These are phyloP conservation scores for Erucastrum elatum DNA, from an alignment of 345 rosid genomes.

Conservation along the genomic window DNA sequence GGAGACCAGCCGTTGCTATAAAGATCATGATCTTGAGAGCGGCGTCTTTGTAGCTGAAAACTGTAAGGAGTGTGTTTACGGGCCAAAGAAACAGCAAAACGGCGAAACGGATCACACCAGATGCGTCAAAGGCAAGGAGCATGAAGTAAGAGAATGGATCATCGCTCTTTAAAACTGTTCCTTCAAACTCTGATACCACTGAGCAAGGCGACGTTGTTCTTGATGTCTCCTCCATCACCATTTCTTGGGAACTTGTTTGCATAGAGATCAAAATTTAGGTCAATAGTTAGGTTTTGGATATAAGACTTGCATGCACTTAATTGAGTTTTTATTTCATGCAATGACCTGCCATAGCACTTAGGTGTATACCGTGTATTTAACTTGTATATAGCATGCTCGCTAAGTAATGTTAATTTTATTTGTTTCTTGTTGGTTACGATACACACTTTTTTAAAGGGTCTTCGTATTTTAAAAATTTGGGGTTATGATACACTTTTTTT, in stretches of 20 bases:
- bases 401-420: no score
- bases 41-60: background rate
- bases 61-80: background rate
- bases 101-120: background rate
- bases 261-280: background rate
- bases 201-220: background rate
- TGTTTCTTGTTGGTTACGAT: no score
- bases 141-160: background rate
- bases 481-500: no score
- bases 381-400: background rate
- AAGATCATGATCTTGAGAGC: constrained; percentile 1
- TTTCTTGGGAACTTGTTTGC: background rate
- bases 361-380: background rate
- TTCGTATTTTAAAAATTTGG: no score
- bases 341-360: background rate
- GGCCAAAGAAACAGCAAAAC: background rate
- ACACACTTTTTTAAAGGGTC: no score
- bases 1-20: background rate
- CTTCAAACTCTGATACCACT: background rate
- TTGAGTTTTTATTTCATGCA: background rate
- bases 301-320: background rate
- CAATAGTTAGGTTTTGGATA: background rate
- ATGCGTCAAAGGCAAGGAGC: background rate
- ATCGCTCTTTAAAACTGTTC: background rate
- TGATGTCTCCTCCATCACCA: background rate